These are phyloP conservation scores for Linderniella brevidens DNA, from an alignment of 257 asterid genomes.

Conservation along the genomic window DNA sequence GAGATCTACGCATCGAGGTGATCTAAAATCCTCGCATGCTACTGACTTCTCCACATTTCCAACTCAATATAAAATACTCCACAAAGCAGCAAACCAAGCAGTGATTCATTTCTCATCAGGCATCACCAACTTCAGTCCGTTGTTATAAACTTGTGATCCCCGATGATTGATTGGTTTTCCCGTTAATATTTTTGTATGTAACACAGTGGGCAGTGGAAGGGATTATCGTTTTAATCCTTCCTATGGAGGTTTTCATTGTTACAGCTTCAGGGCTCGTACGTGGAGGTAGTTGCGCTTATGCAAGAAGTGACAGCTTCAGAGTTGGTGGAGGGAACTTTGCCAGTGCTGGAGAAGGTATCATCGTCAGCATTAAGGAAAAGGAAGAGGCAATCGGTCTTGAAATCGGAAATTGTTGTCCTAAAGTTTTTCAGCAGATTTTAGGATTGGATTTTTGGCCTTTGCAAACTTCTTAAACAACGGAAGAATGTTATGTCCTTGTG, in stretches of 20 bases:
- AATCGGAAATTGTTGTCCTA: too few relatives aligned
- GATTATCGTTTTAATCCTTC: constrained; percentile 28
- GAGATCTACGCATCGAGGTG: constrained; percentile 66
- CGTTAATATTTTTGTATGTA: background rate
- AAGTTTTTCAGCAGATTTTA: too few relatives aligned
- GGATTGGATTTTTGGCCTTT: too few relatives aligned
- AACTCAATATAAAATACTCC: too few relatives aligned
- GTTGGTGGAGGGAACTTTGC: constrained; percentile 16
- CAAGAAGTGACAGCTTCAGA: constrained; percentile 36
- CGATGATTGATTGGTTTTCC: too few relatives aligned
- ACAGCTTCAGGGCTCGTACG: constrained; percentile 27
- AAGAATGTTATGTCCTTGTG: too few relatives aligned
- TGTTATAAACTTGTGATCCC: background rate
- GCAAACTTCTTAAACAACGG: too few relatives aligned
- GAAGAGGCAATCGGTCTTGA: too few relatives aligned
- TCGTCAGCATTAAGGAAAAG: constrained; percentile 15
- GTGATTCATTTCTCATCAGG: too few relatives aligned
- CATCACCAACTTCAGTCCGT: background rate
- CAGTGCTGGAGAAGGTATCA: constrained; percentile 19
- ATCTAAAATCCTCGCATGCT: too few relatives aligned
- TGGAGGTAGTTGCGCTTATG: constrained; percentile 21
- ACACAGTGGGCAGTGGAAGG: constrained; percentile 32
- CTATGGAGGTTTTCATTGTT: constrained; percentile 51
- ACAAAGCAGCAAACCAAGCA: too few relatives aligned
- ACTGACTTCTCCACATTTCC: too few relatives aligned